Conservation (phyloP, 805 yeast genomes). For the Candida pseudofarinosa region DNA sequence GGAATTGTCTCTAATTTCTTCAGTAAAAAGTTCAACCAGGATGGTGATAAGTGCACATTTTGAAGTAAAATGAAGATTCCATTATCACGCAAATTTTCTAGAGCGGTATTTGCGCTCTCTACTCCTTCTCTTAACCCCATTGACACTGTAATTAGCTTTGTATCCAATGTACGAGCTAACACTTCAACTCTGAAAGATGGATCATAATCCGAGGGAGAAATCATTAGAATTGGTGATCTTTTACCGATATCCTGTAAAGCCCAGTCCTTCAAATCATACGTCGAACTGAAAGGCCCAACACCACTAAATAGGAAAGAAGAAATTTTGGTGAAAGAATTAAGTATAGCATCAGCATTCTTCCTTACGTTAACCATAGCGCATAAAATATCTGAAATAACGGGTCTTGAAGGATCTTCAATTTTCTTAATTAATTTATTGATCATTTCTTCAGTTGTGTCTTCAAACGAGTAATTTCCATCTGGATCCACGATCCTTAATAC, state of each 20-base stretch:
- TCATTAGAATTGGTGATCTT: constrained; percentile 44
- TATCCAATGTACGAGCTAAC: constrained; percentile 30
- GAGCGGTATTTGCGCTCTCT: constrained; percentile 51
- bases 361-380: neutral
- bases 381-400: neutral
- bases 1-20: constrained; percentile 35
- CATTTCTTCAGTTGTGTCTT: neutral
- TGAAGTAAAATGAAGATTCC: constrained; percentile 77
- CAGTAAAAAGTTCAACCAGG: constrained; percentile 57
- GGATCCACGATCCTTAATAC: neutral
- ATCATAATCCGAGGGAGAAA: constrained; percentile 63
- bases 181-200: constrained; percentile 52
- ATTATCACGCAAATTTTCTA: constrained; percentile 39
- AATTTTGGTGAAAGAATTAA: constrained; percentile 4
- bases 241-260: constrained; percentile 14
- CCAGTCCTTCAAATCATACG: constrained; percentile 29
- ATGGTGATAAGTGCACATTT: constrained; percentile 69
- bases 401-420: neutral
- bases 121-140: constrained; percentile 73
- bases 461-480: neutral
- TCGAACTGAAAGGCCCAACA: constrained; percentile 24
- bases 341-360: neutral
- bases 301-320: constrained; percentile 24
- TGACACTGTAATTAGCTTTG: constrained; percentile 45
- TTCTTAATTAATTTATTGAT: too few relatives aligned